phyloP scores from a whole-genome alignment of 2,329 filamentous ascomycete genomes.

The Penicillium fuscoglaucum region DNA sequence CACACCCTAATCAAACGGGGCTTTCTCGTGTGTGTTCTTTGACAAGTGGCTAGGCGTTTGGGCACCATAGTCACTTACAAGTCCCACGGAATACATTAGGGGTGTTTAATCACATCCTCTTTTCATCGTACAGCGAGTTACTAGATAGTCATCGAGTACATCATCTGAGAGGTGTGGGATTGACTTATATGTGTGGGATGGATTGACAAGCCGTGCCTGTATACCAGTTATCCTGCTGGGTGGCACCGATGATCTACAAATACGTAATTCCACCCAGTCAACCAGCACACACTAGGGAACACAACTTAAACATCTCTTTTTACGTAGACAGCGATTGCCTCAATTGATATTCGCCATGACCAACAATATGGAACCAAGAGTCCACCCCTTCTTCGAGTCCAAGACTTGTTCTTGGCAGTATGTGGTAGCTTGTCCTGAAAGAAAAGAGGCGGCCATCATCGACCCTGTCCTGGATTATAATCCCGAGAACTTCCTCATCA shows the following conservation, averaged over 20 bases:
- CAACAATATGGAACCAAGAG: slow-evolving; percentile 32
- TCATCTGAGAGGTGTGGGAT: background rate
- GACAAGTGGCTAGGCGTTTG: too few species aligned
- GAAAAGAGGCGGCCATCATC: slow-evolving; percentile 54
- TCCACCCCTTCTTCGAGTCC: slow-evolving; percentile 45
- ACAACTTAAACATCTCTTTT: too few species aligned
- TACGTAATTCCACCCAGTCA: slow-evolving; percentile 17
- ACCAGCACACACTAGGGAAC: rapidly evolving
- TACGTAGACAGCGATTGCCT: too few species aligned
- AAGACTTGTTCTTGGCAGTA: slow-evolving; percentile 61
- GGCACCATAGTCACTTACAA: too few species aligned
- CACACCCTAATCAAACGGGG: background rate
- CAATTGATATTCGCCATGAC: background rate
- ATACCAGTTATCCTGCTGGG: background rate
- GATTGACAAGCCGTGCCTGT: too few species aligned
- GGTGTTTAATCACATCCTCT: background rate
- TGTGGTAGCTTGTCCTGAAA: slow-evolving; percentile 55
- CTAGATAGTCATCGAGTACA: background rate
- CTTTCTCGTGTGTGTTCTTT: background rate
- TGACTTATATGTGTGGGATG: too few species aligned
- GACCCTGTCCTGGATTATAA: slow-evolving; percentile 62
- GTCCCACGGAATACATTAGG: too few species aligned
- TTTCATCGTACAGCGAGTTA: background rate
- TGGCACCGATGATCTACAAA: slow-evolving; percentile 12
- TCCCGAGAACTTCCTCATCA: slow-evolving; percentile 41